Base-by-base conservation (phyloP, 208 protist species). In the Trypanosoma rangeli region DNA sequence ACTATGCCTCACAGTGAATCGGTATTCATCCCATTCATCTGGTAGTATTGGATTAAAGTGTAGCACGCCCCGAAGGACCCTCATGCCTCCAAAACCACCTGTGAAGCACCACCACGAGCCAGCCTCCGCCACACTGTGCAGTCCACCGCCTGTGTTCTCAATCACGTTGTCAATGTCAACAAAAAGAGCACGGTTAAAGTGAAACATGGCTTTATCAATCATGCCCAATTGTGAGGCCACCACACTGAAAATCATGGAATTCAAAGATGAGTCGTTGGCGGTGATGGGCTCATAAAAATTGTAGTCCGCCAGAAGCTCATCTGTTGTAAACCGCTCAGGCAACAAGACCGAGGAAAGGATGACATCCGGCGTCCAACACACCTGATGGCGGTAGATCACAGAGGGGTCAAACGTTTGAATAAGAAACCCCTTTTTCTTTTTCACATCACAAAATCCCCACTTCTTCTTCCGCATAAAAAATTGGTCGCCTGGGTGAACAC, bases 281-380 rank as follows among this genome's bases (percentile, higher is more conserved):
- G 93, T 96, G 63, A 94, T 87, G 33, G 87, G 78, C 57, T 94
- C 86, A 73, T 97, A 97, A 58, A 93, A 95, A 52, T 80, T 73
- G 64, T 91, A 96, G 73, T 97, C 87, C 9, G 84, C 77, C 66
- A 81, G 79, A 31, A 79, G 75, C 69, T 97, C 93, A 65, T 95
- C 90, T 9, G 61, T 56, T 5, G 88, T 92, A 80, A 93, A 95
- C 35, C 69, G 71, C 24, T 92, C 83, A 5, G 87, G 87, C 0
- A 87, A 77, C 68, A 97, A 73, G 64, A 94, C 71, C 29, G 90
- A 85, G 5, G 89, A 86, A 7, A 97, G 79, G 3, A 97, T 58
- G 26, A 97, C 88, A 52, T 97, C 93, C 0, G 93, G 87, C 20
- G 90, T 80, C 31, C 82, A 78, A 75, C 90, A 94, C 10, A 97